Percentiles rank a stretch among this genome's conserved stretches.
Evolutionary conservation across 768 basidiomycete species (phyloP).

Genomic region (Clitopilus hobsonii): DNA sequence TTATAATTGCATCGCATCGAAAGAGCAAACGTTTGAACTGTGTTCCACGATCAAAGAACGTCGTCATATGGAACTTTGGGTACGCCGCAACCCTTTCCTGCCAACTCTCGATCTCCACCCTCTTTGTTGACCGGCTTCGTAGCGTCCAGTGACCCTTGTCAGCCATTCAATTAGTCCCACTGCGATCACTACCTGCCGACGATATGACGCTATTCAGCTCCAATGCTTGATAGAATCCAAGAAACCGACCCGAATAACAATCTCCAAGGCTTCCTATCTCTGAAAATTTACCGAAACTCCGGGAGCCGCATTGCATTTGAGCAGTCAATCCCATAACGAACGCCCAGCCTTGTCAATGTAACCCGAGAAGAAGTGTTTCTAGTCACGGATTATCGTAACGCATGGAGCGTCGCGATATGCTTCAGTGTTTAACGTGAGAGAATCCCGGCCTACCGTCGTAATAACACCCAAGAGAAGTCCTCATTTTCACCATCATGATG

Average conservation of each 20-base stretch:
- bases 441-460: no score
- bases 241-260: not conserved
- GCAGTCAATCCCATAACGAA: not conserved
- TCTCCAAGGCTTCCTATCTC: not conserved
- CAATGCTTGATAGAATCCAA: not conserved
- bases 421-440: no score
- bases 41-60: not conserved
- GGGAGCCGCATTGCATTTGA: not conserved
- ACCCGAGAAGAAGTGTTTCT: not conserved
- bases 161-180: not conserved
- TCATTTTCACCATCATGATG: not conserved
- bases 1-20: not conserved
- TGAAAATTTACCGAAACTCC: not conserved
- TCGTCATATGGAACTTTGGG: not conserved
- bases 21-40: no score
- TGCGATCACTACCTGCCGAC: not conserved
- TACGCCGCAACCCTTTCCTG: not conserved
- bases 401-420: no score
- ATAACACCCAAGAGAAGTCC: not conserved
- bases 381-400: no score
- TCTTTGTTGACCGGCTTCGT: not conserved
- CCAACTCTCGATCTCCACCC: not conserved
- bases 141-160: not conserved
- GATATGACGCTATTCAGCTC: not conserved
- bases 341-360: not conserved